Evolutionary conservation across 805 yeast species (phyloP).

Genomic region (Yamadazyma tumulicola): DNA sequence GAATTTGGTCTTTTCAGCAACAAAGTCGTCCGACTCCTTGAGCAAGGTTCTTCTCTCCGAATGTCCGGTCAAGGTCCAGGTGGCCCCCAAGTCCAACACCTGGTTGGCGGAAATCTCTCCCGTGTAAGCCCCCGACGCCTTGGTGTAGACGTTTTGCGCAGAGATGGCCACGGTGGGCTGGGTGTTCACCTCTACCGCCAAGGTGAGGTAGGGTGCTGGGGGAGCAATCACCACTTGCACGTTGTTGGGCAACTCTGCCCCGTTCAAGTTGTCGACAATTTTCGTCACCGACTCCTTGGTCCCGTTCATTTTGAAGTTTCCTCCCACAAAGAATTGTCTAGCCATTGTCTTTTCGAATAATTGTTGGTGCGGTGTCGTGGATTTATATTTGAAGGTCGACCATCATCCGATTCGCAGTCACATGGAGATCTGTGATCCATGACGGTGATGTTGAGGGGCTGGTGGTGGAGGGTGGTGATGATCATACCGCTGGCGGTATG

Average conservation of each 20-base stretch:
- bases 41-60: constrained; percentile 96
- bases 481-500: too few species aligned
- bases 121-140: constrained; percentile 94
- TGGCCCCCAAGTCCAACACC: constrained; percentile 86
- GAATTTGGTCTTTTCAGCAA: constrained; percentile 92
- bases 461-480: too few species aligned
- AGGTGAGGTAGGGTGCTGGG: constrained; percentile 87
- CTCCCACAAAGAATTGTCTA: constrained; percentile 95
- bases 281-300: constrained; percentile 77
- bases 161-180: constrained; percentile 74
- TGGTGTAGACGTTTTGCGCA: constrained; percentile 88
- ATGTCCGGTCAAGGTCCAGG: constrained; percentile 96
- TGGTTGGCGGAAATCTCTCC: constrained; percentile 92
- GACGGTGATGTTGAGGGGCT: too few species aligned
- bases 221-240: constrained; percentile 96
- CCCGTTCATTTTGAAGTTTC: constrained; percentile 99
- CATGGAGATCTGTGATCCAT: constrained; percentile 4
- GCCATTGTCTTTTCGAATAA: constrained; percentile 42
- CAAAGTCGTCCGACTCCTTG: constrained; percentile 83
- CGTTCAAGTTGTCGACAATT: constrained; percentile 81
- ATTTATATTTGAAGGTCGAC: constrained; percentile 8
- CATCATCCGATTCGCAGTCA: constrained; percentile 15
- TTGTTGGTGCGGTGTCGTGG: neutral
- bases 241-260: constrained; percentile 66
- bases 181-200: constrained; percentile 65